Evolutionary conservation across 768 basidiomycete species (phyloP).

Genomic region (Mycena belliarum): DNA sequence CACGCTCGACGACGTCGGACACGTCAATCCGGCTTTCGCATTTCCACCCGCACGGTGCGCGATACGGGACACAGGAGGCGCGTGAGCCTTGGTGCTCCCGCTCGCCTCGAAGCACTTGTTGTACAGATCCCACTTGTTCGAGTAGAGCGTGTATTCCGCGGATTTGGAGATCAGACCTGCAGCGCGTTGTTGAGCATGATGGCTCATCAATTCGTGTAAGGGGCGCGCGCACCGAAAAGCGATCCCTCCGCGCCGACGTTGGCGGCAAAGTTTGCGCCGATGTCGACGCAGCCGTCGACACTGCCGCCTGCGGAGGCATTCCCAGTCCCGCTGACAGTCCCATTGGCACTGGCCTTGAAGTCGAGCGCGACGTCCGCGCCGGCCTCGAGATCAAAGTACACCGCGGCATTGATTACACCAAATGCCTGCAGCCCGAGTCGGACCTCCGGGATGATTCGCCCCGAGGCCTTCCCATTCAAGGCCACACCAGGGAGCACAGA

Average conservation of each 20-base stretch:
- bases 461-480: not conserved
- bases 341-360: not conserved
- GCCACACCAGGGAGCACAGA: constrained; percentile 5
- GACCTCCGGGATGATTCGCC: constrained; percentile 9
- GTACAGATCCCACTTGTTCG: constrained; percentile 13
- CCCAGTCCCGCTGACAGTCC: not conserved
- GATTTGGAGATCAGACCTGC: not conserved
- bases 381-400: constrained; percentile 2
- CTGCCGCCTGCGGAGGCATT: not conserved
- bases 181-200: not conserved
- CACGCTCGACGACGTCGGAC: not conserved
- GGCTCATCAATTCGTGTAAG: no score
- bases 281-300: not conserved
- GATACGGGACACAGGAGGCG: not conserved
- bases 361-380: not conserved
- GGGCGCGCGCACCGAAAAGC: not conserved
- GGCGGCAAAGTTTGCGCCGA: constrained; percentile 1
- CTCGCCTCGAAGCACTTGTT: not conserved
- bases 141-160: constrained; percentile 2
- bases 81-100: constrained; percentile 3
- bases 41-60: not conserved
- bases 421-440: constrained; percentile 11
- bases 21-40: not conserved
- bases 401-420: not conserved
- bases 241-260: constrained; percentile 3